Conservation (phyloP, 1,139 yeast genomes). For the Pneumocystis oryctolagi region DNA sequence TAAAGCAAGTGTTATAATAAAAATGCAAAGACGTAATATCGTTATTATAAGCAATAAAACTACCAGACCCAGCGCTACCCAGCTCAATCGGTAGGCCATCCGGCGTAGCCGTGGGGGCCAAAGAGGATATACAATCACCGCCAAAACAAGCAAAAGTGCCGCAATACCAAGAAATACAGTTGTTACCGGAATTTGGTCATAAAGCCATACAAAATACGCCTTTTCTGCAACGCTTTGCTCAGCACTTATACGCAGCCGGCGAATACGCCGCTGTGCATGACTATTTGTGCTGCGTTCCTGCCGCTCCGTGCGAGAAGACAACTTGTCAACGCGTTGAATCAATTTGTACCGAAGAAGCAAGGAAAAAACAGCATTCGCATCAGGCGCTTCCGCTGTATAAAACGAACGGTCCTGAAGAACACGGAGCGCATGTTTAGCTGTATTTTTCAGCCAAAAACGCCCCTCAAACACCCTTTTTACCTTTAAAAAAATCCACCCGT, state of each 20-base stretch:
- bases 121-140: slow-evolving; percentile 77
- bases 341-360: neutral
- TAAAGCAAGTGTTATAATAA: slow-evolving; percentile 43
- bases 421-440: neutral
- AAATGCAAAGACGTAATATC: slow-evolving; percentile 60
- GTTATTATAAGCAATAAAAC: slow-evolving; percentile 68
- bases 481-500: slow-evolving; percentile 68
- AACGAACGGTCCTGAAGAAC: neutral
- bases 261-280: slow-evolving; percentile 44
- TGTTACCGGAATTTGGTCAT: slow-evolving; percentile 51
- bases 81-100: slow-evolving; percentile 82
- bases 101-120: slow-evolving; percentile 88
- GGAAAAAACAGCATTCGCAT: neutral
- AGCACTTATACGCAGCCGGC: slow-evolving; percentile 29
- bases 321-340: neutral
- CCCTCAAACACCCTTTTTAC: slow-evolving; percentile 14
- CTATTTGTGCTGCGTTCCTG: neutral
- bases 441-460: slow-evolving; percentile 9
- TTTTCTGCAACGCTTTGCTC: slow-evolving; percentile 66
- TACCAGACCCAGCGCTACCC: slow-evolving; percentile 59
- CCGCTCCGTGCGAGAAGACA: slow-evolving; percentile 26
- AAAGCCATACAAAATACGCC: slow-evolving; percentile 75
- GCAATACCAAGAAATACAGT: slow-evolving; percentile 48
- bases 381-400: neutral
- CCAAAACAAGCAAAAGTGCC: slow-evolving; percentile 52